Conservation (phyloP, 1,284 basidiomycete species). For the Uromyces viciae-fabae region DNA sequence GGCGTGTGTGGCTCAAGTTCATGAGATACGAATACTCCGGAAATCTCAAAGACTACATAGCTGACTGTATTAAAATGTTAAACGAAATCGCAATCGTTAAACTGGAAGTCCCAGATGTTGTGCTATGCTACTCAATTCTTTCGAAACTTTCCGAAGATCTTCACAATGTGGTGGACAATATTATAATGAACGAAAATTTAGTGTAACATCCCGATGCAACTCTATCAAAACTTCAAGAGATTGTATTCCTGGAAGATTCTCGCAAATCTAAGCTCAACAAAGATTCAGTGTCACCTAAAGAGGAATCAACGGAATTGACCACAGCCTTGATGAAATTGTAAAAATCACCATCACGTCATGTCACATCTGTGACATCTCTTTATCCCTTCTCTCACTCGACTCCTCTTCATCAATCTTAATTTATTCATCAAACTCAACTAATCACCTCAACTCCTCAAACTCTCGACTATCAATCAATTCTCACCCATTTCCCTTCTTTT, state of each 20-base stretch:
- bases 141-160: background rate
- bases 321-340: no score
- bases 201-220: background rate
- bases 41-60: background rate
- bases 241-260: background rate
- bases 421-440: no score
- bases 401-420: no score
- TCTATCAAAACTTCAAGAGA: background rate
- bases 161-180: background rate
- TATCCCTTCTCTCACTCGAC: no score
- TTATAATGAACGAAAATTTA: background rate
- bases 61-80: background rate
- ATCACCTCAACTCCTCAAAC: no score
- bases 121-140: background rate
- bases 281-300: no score
- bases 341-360: no score
- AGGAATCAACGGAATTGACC: no score
- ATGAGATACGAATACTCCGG: background rate
- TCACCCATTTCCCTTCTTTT: no score
- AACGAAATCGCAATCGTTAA: background rate
- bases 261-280: background rate
- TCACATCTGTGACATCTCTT: no score
- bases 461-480: no score
- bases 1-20: background rate
- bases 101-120: background rate